A percentile compares a stretch with the other conserved stretches of the same genome.
These are phyloP conservation scores for Mallotus repandus DNA, from an alignment of 441 rosid species.

Conservation along the genomic window DNA sequence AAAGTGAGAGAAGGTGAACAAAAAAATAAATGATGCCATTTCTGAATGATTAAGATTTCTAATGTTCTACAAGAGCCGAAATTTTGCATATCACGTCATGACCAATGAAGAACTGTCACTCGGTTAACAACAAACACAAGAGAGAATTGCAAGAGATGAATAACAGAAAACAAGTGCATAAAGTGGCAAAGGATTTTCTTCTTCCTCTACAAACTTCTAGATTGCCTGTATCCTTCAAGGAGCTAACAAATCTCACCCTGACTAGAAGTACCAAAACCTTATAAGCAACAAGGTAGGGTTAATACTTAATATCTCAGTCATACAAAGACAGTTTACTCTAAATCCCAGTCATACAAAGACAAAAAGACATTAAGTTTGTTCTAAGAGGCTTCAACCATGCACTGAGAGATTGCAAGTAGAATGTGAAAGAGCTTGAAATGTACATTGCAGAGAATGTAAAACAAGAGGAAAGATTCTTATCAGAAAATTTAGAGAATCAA, in stretches of 20 bases:
- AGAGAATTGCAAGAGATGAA: neutral
- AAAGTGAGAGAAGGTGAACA: too few relatives aligned
- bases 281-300: neutral
- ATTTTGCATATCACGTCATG: neutral
- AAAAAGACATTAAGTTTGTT: neutral
- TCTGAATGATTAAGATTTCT: too few relatives aligned
- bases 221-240: neutral
- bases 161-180: neutral
- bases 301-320: too few relatives aligned
- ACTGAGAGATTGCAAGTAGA: slow-evolving; percentile 4
- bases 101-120: neutral
- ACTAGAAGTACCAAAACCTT: neutral
- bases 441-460: slow-evolving; percentile 11
- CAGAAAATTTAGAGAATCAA: neutral
- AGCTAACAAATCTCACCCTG: neutral
- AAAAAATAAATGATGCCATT: too few relatives aligned
- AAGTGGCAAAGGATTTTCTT: neutral
- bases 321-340: neutral
- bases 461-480: neutral
- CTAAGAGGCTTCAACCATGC: neutral
- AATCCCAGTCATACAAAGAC: neutral
- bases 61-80: too few relatives aligned
- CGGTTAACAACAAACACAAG: neutral
- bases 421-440: slow-evolving; percentile 12
- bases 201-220: neutral